A percentile compares a stretch with the other conserved stretches of the same genome.
phyloP scores from a whole-genome alignment of 179 eudicot species.

The Spinacia oleracea region DNA sequence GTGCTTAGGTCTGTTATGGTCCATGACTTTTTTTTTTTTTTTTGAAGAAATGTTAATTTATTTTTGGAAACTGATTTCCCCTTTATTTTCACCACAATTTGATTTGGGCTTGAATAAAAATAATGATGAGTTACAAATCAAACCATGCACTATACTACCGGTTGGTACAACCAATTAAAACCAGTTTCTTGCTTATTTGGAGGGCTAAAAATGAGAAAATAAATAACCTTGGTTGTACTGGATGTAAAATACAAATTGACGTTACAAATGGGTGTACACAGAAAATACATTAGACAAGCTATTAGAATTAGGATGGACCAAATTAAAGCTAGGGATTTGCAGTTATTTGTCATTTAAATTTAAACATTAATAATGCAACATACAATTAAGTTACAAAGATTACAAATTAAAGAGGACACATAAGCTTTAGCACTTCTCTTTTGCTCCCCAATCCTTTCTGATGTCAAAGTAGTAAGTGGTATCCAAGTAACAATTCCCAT shows the following conservation, averaged over 20 bases:
- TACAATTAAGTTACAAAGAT: neutral
- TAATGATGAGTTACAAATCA: too few relatives aligned
- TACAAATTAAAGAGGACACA: neutral
- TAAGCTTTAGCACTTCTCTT: constrained; percentile 16
- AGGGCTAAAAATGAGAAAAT: constrained; percentile 3
- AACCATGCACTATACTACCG: too few relatives aligned
- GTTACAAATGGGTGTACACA: constrained; percentile 21
- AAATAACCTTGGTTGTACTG: too few relatives aligned
- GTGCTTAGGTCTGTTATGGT: constrained; percentile 15
- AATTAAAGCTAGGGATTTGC: constrained; percentile 2
- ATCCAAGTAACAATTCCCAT: constrained; percentile 43
- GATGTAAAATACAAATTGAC: too few relatives aligned
- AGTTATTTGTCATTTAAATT: neutral
- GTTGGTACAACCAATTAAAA: too few relatives aligned
- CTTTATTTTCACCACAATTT: neutral
- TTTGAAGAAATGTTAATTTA: neutral
- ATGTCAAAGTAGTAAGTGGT: constrained; percentile 48
- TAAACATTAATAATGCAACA: too few relatives aligned
- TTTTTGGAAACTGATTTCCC: neutral
- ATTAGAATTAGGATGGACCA: neutral
- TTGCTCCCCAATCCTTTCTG: constrained; percentile 45
- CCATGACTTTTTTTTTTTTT: neutral
- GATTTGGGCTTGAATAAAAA: too few relatives aligned
- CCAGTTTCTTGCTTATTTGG: too few relatives aligned
- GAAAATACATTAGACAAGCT: neutral